These are phyloP conservation scores for Polyporus arcularius DNA, from an alignment of 768 basidiomycete genomes.

Conservation along the genomic window DNA sequence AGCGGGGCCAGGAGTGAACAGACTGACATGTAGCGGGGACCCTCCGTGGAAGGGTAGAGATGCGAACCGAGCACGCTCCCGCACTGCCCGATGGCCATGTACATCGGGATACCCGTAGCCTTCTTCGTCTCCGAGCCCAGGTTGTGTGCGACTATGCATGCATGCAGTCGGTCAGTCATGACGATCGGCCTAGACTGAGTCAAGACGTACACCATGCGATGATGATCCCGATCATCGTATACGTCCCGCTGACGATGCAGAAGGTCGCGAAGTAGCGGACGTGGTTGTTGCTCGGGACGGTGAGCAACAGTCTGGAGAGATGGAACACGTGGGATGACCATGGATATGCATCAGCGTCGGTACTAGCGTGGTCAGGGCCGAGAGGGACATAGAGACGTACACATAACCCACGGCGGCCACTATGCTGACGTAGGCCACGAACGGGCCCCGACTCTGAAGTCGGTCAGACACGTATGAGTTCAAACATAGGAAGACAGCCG, in stretches of 20 bases:
- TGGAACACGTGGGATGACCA: too few species aligned
- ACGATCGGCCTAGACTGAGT: neutral
- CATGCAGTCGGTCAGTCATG: neutral
- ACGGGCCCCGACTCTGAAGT: conserved; percentile 58
- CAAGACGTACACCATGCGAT: conserved; percentile 73
- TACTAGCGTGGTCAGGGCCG: neutral
- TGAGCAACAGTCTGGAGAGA: conserved; percentile 56
- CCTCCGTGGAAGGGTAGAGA: conserved; percentile 42
- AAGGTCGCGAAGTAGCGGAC: conserved; percentile 80
- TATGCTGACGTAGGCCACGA: conserved; percentile 44
- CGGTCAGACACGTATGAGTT: conserved; percentile 68
- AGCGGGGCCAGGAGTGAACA: neutral
- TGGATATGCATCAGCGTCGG: too few species aligned
- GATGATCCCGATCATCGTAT: conserved; percentile 70
- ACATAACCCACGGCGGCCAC: conserved; percentile 65
- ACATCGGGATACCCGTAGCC: conserved; percentile 43
- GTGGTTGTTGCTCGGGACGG: conserved; percentile 52
- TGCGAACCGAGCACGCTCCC: conserved; percentile 44
- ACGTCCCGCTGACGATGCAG: conserved; percentile 76
- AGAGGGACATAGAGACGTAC: conserved; percentile 35
- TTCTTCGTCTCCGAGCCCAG: conserved; percentile 47
- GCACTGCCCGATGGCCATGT: conserved; percentile 42
- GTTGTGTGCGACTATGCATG: conserved; percentile 33
- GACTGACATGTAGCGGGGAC: conserved; percentile 38
- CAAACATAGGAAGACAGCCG: conserved; percentile 59